Conservation (phyloP, 2,329 filamentous ascomycete species). For the Decorospora gaudefroyi region DNA sequence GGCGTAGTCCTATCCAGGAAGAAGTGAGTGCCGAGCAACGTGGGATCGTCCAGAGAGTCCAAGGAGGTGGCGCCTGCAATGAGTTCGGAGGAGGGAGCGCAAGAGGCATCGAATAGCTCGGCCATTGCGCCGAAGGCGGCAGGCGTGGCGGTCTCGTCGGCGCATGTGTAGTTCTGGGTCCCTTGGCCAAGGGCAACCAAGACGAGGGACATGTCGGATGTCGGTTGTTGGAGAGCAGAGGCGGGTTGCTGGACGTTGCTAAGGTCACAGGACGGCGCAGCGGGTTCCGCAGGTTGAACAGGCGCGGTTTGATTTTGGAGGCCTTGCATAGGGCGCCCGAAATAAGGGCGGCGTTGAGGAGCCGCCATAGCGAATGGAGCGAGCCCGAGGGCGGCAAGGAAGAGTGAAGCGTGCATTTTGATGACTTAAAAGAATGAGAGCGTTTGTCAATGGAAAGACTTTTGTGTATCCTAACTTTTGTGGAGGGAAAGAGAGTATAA, state of each 20-base stretch:
- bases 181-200: constrained; percentile 55
- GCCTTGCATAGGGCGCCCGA: constrained; percentile 11
- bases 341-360: constrained; percentile 22
- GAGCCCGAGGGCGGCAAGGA: constrained; percentile 28
- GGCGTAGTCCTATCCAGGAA: constrained; percentile 74
- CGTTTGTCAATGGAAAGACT: constrained; percentile 6
- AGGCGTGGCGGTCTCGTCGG: constrained; percentile 38
- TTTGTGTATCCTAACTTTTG: background rate
- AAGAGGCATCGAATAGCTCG: constrained; percentile 34
- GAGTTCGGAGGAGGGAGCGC: constrained; percentile 22
- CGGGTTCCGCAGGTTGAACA: background rate
- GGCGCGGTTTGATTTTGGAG: constrained; percentile 20
- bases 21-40: constrained; percentile 71
- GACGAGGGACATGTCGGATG: constrained; percentile 44
- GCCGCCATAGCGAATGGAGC: constrained; percentile 32
- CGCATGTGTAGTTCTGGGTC: constrained; percentile 58
- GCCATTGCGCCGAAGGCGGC: constrained; percentile 51
- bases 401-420: constrained; percentile 33
- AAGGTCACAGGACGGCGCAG: constrained; percentile 31
- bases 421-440: background rate
- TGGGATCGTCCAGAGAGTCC: constrained; percentile 25
- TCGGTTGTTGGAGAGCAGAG: constrained; percentile 32
- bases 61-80: constrained; percentile 32
- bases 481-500: background rate
- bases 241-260: constrained; percentile 29